These are phyloP conservation scores for Sporisorium iseilematis-ciliati DNA, from an alignment of 1,284 basidiomycete species.

Conservation along the genomic window DNA sequence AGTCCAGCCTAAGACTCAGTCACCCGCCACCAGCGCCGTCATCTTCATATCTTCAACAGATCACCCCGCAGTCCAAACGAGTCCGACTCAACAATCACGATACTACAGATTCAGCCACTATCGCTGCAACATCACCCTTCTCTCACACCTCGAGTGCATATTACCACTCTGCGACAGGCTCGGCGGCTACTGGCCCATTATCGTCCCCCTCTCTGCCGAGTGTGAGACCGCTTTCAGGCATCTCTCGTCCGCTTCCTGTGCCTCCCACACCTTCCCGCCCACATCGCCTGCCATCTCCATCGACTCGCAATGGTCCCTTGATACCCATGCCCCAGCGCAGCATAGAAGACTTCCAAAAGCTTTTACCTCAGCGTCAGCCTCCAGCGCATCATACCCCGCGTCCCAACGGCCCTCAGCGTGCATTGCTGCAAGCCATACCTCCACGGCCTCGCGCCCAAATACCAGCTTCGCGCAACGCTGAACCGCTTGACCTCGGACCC, in stretches of 20 bases:
- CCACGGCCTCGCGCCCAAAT: constrained; percentile 15
- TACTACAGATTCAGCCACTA: constrained; percentile 5
- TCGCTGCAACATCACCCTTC: constrained; percentile 12
- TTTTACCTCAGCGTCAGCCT: constrained; percentile 18
- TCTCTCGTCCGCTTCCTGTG: constrained; percentile 23
- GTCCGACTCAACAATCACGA: constrained; percentile 7
- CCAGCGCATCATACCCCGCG: background rate
- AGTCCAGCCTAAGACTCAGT: constrained; percentile 26
- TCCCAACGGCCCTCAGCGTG: constrained; percentile 7
- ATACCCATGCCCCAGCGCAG: constrained; percentile 37
- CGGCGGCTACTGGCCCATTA: constrained; percentile 8
- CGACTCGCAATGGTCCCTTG: constrained; percentile 5
- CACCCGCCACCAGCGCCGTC: constrained; percentile 37
- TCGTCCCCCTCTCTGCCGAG: constrained; percentile 16
- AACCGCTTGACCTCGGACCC: background rate
- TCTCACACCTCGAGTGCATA: background rate
- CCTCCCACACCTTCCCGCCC: constrained; percentile 29
- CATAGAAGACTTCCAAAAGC: constrained; percentile 28
- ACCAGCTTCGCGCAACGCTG: constrained; percentile 1
- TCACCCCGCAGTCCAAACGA: constrained; percentile 31
- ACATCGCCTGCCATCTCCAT: constrained; percentile 5
- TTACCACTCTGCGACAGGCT: constrained; percentile 1
- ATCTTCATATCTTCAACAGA: constrained; percentile 6
- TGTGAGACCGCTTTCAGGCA: constrained; percentile 36
- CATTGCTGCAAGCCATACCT: constrained; percentile 30